Percentiles rank a stretch among this genome's conserved stretches.
Evolutionary conservation across 169 alveolate genomes (phyloP).

Genomic region (Cystoisospora suis): DNA sequence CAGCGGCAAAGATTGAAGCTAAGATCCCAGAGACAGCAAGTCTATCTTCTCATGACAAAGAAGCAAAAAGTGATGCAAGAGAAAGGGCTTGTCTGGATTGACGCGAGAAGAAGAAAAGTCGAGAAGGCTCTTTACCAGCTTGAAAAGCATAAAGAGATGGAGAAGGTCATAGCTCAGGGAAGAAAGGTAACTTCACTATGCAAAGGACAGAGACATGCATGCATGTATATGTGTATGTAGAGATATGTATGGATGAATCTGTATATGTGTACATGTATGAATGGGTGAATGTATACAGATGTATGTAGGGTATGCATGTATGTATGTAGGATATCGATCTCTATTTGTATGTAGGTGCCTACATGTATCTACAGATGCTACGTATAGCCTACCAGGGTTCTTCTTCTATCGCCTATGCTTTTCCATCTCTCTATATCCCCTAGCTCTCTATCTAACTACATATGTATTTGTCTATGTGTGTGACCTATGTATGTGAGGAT

Average conservation of each 20-base stretch:
- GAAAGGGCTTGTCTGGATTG: constrained; percentile 3
- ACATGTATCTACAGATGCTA: too few species aligned
- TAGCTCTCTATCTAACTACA: too few species aligned
- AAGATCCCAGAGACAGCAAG: neutral
- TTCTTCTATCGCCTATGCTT: too few species aligned
- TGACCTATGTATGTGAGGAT: too few species aligned
- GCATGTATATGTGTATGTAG: neutral
- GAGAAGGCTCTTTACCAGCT: neutral
- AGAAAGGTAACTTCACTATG: neutral
- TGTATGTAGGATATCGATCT: too few species aligned
- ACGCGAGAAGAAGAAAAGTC: neutral
- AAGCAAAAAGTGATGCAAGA: neutral
- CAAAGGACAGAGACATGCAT: too few species aligned
- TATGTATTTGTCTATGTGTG: too few species aligned
- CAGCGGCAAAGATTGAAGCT: neutral
- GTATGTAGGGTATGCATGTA: neutral
- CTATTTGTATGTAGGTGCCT: too few species aligned
- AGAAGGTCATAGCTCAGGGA: neutral
- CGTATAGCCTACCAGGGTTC: too few species aligned
- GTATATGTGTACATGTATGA: neutral
- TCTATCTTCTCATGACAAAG: neutral
- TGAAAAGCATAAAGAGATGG: neutral
- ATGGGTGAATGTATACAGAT: neutral
- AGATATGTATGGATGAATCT: neutral
- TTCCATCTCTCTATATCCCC: too few species aligned